phyloP scores from a whole-genome alignment of 2,329 filamentous ascomycete genomes.

The Ophiostoma fasciatum region DNA sequence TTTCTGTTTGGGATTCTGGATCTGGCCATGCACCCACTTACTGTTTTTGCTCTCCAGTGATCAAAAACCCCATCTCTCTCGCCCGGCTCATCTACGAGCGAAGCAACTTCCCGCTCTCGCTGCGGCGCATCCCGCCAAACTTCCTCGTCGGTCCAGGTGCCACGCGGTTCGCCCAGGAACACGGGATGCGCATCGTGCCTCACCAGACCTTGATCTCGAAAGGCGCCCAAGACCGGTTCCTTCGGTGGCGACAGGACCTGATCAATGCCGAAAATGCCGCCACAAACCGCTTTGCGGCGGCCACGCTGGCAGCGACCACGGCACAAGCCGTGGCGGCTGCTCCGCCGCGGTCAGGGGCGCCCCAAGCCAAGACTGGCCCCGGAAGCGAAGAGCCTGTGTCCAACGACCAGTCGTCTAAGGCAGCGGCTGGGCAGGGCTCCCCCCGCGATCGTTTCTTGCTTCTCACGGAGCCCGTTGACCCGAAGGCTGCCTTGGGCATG shows the following conservation, averaged over 20 bases:
- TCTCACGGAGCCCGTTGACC: no score
- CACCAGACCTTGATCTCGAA: slow-evolving; percentile 69
- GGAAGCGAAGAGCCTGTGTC: no score
- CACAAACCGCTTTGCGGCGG: no score
- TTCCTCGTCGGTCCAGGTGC: slow-evolving; percentile 79
- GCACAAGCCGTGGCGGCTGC: not conserved
- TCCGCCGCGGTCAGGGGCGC: no score
- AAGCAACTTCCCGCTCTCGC: slow-evolving; percentile 60
- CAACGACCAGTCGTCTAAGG: no score
- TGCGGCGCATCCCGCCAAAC: slow-evolving; percentile 84
- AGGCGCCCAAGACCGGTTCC: slow-evolving; percentile 62
- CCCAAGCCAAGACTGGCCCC: no score
- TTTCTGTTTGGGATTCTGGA: not conserved
- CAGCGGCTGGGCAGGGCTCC: no score
- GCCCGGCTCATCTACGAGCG: slow-evolving; percentile 71
- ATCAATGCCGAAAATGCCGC: slow-evolving; percentile 19
- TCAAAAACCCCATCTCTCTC: slow-evolving; percentile 83
- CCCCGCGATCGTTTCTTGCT: no score
- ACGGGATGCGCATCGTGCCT: slow-evolving; percentile 58
- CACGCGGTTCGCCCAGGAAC: slow-evolving; percentile 67
- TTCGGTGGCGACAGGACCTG: slow-evolving; percentile 66
- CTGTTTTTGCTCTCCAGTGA: slow-evolving; percentile 38
- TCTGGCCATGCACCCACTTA: no score
- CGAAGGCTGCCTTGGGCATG: no score
- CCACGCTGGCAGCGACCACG: no score